These are phyloP conservation scores for Pseudogymnoascus sp. DNA, from an alignment of 2,329 filamentous ascomycete genomes.

Conservation along the genomic window DNA sequence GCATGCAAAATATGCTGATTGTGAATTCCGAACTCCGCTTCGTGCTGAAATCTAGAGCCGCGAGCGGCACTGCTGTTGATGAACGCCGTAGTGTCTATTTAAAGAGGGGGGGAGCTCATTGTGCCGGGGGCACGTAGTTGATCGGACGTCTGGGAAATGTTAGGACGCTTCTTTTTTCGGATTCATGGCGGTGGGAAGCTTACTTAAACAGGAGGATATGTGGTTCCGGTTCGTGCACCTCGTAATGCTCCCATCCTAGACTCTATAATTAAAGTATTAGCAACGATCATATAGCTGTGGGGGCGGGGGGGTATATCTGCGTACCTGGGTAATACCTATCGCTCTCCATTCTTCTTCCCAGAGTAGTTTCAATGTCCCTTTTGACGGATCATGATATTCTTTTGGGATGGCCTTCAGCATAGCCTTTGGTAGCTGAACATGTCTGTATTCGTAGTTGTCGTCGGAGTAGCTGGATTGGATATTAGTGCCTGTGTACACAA, in stretches of 20 bases:
- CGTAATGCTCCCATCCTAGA: constrained; percentile 98
- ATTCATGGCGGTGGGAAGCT: background rate
- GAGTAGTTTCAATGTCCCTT: constrained; percentile 89
- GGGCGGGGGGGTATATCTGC: constrained; percentile 19
- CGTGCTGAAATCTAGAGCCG: constrained; percentile 6
- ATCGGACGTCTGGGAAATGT: background rate
- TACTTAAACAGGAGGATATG: constrained; percentile 99
- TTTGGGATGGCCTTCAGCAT: constrained; percentile 97
- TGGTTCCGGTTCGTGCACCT: constrained; percentile 96
- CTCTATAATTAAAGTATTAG: constrained; percentile 50
- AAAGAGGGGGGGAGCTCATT: background rate
- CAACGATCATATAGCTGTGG: constrained; percentile 12
- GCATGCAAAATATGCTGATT: constrained; percentile 6
- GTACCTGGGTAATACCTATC: constrained; percentile 91
- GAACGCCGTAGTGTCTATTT: constrained; percentile 2
- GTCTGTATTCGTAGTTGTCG: constrained; percentile 88
- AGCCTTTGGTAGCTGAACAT: constrained; percentile 93
- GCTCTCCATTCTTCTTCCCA: constrained; percentile 99
- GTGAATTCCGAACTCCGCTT: constrained; percentile 6
- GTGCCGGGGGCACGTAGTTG: background rate
- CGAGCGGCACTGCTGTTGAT: constrained; percentile 2
- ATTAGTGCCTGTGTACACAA: constrained; percentile 15
- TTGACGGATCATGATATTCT: constrained; percentile 82
- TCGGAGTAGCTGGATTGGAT: constrained; percentile 70
- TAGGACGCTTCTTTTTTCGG: background rate